Conservation (phyloP, 768 basidiomycete species). For the Mycena rosella region DNA sequence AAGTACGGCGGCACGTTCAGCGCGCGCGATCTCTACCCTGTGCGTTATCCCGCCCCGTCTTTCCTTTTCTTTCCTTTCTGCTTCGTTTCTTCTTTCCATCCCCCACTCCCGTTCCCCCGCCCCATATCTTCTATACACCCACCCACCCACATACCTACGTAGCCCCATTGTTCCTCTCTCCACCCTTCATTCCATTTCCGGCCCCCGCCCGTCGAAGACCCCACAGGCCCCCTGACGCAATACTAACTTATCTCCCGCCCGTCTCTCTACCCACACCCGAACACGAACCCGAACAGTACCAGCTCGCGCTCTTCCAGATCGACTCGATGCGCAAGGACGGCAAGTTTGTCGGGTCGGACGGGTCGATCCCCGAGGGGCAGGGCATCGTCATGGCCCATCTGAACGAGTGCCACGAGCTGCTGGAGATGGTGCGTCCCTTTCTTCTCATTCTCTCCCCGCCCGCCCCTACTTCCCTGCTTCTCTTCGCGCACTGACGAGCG, state of each 20-base stretch:
- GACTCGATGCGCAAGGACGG: conserved; percentile 94
- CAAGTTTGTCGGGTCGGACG: conserved; percentile 91
- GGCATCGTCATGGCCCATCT: conserved; percentile 96
- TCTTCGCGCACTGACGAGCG: not conserved
- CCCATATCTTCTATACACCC: too few relatives aligned
- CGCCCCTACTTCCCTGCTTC: too few relatives aligned
- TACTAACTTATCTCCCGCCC: conserved; percentile 2
- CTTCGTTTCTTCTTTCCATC: not conserved
- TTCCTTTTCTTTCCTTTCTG: not conserved
- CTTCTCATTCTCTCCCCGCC: not conserved
- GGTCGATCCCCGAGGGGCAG: conserved; percentile 94
- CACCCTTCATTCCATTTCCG: not conserved
- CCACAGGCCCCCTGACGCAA: not conserved
- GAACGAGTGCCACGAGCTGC: conserved; percentile 94
- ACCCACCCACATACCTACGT: too few relatives aligned
- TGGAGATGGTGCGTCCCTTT: conserved; percentile 81
- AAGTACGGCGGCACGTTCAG: conserved; percentile 96
- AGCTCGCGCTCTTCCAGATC: conserved; percentile 94
- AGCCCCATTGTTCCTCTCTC: not conserved
- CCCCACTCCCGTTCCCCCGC: not conserved
- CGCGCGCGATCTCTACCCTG: conserved; percentile 93
- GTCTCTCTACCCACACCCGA: too few relatives aligned
- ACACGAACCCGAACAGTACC: too few relatives aligned
- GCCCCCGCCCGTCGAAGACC: not conserved
- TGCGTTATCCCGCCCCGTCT: conserved; percentile 54